A percentile compares a stretch with the other conserved stretches of the same genome.
phyloP scores from a whole-genome alignment of 2,329 filamentous ascomycete species.

The Aspergillus sp. region DNA sequence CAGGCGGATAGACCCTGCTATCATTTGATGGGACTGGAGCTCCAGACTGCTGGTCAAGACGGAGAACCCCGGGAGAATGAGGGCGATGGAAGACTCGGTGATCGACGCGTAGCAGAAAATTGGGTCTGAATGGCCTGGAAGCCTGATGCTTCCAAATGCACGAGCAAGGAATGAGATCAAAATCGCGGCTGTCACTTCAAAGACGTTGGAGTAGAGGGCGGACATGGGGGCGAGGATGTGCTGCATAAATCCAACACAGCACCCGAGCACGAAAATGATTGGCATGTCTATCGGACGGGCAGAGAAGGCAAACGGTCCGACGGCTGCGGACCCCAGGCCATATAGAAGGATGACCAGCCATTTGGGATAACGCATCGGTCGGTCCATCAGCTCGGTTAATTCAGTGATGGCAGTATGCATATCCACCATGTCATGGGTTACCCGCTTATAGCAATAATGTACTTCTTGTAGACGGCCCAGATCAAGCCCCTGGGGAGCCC shows the following conservation, averaged over 20 bases:
- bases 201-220: conserved; percentile 53
- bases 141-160: conserved; percentile 62
- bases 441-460: conserved; percentile 45
- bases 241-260: conserved; percentile 70
- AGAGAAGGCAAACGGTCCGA: conserved; percentile 76
- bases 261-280: conserved; percentile 65
- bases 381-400: conserved; percentile 54
- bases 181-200: conserved; percentile 53
- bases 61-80: conserved; percentile 67
- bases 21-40: conserved; percentile 65
- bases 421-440: conserved; percentile 43
- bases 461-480: conserved; percentile 41
- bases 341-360: conserved; percentile 63
- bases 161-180: conserved; percentile 66
- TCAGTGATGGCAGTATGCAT: conserved; percentile 39
- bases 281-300: conserved; percentile 61
- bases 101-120: conserved; percentile 64
- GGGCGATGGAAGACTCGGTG: conserved; percentile 55
- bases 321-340: conserved; percentile 69
- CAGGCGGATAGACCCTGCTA: conserved; percentile 57
- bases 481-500: conserved; percentile 40
- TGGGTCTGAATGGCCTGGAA: conserved; percentile 18
- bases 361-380: conserved; percentile 52
- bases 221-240: conserved; percentile 72
- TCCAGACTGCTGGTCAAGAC: conserved; percentile 61